Conservation (phyloP, 108 stramenopile species). For the Hondaea fermentalgiana region DNA sequence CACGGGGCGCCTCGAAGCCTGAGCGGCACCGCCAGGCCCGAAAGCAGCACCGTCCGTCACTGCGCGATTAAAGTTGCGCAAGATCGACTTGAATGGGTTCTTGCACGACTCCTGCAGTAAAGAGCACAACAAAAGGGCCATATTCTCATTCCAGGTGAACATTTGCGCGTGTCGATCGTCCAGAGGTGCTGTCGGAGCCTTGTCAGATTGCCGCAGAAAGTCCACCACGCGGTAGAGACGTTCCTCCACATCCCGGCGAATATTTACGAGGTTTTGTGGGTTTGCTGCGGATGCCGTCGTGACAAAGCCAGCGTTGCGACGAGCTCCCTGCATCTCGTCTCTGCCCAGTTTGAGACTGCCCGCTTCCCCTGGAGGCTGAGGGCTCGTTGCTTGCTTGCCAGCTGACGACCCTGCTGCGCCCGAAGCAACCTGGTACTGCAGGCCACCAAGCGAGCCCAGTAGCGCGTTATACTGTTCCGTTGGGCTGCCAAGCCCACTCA, state of each 20-base stretch:
- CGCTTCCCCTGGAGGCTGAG: not conserved
- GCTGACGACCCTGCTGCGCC: too few species aligned
- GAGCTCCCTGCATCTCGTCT: not conserved
- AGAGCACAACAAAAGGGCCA: not conserved
- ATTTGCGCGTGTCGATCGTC: not conserved
- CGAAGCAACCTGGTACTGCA: not conserved
- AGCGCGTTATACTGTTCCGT: not conserved
- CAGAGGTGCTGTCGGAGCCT: not conserved
- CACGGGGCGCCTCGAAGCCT: not conserved
- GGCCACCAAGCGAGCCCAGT: not conserved
- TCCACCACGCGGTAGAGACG: not conserved
- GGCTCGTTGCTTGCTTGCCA: too few species aligned
- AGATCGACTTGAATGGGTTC: not conserved
- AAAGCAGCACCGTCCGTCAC: not conserved
- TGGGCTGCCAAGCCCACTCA: not conserved
- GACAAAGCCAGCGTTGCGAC: not conserved
- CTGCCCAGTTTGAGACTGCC: not conserved
- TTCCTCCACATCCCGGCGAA: not conserved
- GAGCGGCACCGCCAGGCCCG: not conserved
- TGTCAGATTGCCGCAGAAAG: not conserved
- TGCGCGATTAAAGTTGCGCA: not conserved
- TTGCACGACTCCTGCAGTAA: not conserved
- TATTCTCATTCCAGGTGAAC: conserved; percentile 9
- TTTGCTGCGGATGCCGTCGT: not conserved
- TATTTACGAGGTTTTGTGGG: not conserved